Evolutionary conservation across 2,329 filamentous ascomycete species (phyloP).

Genomic region (Diaporthe sp.): DNA sequence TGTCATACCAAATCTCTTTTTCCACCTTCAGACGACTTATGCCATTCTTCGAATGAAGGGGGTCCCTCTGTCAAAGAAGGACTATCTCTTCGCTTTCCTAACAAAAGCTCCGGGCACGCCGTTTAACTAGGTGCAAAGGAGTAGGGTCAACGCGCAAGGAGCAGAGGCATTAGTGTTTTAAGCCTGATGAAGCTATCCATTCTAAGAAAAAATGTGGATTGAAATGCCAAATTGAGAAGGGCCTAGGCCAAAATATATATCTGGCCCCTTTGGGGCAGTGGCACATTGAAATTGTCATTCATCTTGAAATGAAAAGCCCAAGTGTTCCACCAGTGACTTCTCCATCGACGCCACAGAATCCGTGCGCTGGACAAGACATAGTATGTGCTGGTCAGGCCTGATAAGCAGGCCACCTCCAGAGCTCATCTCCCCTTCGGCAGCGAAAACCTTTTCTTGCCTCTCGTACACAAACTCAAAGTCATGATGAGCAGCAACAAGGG

Average conservation of each 20-base stretch:
- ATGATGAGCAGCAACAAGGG: neutral
- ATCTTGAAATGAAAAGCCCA: neutral
- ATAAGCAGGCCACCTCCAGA: constrained; percentile 18
- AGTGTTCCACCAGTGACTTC: constrained; percentile 12
- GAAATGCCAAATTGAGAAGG: neutral
- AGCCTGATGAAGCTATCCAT: neutral
- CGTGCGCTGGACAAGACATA: neutral
- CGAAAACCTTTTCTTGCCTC: neutral
- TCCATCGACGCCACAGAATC: neutral
- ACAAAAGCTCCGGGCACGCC: neutral
- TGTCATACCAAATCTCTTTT: constrained; percentile 71
- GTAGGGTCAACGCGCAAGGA: neutral
- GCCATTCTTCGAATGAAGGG: constrained; percentile 69
- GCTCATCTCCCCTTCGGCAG: neutral
- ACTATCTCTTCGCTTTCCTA: constrained; percentile 58
- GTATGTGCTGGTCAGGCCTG: constrained; percentile 34
- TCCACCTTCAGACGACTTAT: constrained; percentile 71
- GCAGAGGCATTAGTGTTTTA: neutral
- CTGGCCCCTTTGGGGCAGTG: neutral
- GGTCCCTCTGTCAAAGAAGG: constrained; percentile 69
- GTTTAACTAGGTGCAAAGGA: neutral
- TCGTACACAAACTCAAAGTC: constrained; percentile 30
- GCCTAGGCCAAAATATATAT: neutral
- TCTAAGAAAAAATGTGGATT: neutral
- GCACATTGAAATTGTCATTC: neutral